Conservation (phyloP, 768 basidiomycete species). For the Amanita thiersii region DNA sequence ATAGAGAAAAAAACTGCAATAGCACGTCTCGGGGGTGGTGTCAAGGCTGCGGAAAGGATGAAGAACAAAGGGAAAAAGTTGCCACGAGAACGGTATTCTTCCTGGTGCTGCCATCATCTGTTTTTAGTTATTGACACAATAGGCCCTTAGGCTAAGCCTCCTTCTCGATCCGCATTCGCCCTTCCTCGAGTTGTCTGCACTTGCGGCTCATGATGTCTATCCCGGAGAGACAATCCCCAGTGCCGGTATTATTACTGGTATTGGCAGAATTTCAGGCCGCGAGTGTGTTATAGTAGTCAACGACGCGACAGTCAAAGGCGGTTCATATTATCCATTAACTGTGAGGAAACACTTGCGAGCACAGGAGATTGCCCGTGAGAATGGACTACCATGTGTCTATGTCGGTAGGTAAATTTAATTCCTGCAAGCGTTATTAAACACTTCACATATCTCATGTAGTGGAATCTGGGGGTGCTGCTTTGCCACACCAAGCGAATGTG, state of each 20-base stretch:
- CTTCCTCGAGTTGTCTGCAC: slow-evolving; percentile 79
- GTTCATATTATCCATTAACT: slow-evolving; percentile 85
- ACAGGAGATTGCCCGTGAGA: slow-evolving; percentile 90
- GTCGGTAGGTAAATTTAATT: slow-evolving; percentile 48
- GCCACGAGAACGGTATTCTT: slow-evolving; percentile 69
- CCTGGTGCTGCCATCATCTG: neutral
- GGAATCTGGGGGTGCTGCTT: slow-evolving; percentile 89
- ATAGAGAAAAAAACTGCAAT: slow-evolving; percentile 50
- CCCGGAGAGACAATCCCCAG: slow-evolving; percentile 68
- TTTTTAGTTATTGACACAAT: neutral
- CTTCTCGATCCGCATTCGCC: slow-evolving; percentile 83
- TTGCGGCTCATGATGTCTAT: slow-evolving; percentile 88
- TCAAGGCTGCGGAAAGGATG: slow-evolving; percentile 70
- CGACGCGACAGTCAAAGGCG: slow-evolving; percentile 90
- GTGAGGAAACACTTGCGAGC: slow-evolving; percentile 96
- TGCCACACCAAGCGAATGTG: slow-evolving; percentile 90
- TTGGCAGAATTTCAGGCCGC: slow-evolving; percentile 67
- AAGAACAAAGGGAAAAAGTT: slow-evolving; percentile 71
- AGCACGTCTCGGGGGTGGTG: slow-evolving; percentile 65
- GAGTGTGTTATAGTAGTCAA: slow-evolving; percentile 92
- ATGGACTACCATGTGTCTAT: slow-evolving; percentile 86
- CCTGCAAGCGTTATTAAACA: neutral
- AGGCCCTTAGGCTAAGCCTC: slow-evolving; percentile 55
- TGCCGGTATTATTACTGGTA: slow-evolving; percentile 86
- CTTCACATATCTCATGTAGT: slow-evolving; percentile 35